Evolutionary conservation across 208 protist species (phyloP).

Genomic region (Balamuthia mandrillaris): DNA sequence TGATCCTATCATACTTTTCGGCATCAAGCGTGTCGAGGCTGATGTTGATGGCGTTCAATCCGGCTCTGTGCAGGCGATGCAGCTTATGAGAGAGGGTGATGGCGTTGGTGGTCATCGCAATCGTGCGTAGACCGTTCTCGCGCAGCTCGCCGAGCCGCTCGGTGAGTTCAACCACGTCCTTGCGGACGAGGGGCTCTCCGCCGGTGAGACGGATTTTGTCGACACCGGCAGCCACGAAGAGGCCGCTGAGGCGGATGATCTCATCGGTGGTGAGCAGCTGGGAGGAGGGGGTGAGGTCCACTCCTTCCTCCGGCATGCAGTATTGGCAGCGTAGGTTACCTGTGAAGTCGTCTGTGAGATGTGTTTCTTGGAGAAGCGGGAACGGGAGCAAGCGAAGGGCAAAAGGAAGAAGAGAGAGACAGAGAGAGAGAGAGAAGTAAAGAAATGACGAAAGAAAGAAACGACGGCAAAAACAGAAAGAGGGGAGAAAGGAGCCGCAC

Average conservation of each 20-base stretch:
- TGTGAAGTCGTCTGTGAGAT: not conserved
- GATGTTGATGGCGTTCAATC: conserved; percentile 72
- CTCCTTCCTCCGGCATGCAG: conserved; percentile 74
- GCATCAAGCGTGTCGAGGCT: conserved; percentile 71
- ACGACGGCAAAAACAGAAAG: not conserved
- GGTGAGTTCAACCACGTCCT: conserved; percentile 50
- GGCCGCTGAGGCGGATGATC: conserved; percentile 51
- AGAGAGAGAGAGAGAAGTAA: not conserved
- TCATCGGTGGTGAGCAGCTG: conserved; percentile 65
- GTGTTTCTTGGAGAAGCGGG: not conserved
- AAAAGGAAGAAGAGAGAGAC: not conserved
- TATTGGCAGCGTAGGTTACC: conserved; percentile 68
- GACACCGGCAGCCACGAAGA: conserved; percentile 65
- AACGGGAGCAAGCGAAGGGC: not conserved
- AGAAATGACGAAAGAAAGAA: not conserved
- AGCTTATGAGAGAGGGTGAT: conserved; percentile 62
- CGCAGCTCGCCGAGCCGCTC: conserved; percentile 43
- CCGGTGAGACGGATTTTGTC: conserved; percentile 73
- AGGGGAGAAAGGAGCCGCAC: not conserved
- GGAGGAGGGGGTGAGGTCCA: conserved; percentile 45
- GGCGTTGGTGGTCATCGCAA: conserved; percentile 75
- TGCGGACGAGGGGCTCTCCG: conserved; percentile 65
- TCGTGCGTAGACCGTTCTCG: conserved; percentile 41
- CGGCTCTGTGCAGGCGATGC: conserved; percentile 43
- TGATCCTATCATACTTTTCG: conserved; percentile 69